Evolutionary conservation across 108 stramenopile species (phyloP).

Genomic region (Cyclotella baltica): DNA sequence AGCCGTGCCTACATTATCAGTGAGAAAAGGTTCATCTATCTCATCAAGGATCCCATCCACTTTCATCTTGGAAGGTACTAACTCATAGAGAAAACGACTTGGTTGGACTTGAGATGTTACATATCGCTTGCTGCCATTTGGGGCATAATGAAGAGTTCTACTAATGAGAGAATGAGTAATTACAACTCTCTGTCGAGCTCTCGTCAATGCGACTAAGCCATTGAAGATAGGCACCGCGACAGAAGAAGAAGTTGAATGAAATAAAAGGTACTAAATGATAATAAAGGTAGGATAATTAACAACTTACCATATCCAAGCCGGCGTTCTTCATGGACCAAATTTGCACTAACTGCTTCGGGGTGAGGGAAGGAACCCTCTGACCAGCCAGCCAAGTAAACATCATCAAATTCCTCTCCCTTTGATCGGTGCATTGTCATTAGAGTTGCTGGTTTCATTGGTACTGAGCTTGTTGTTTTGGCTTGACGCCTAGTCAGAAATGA

Average conservation of each 20-base stretch:
- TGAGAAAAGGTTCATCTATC: constrained; percentile 12
- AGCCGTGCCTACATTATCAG: constrained; percentile 29
- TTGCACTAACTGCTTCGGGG: constrained; percentile 47
- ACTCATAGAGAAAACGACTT: constrained; percentile 64
- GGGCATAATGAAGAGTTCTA: constrained; percentile 39
- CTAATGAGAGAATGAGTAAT: constrained; percentile 60
- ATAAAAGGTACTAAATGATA: not conserved
- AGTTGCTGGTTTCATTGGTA: constrained; percentile 64
- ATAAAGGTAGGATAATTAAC: not conserved
- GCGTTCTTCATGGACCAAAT: constrained; percentile 69
- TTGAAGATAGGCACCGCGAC: too few relatives aligned
- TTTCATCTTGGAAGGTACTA: constrained; percentile 47
- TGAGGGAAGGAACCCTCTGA: constrained; percentile 70
- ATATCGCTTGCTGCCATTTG: constrained; percentile 41
- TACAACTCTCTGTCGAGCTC: constrained; percentile 61
- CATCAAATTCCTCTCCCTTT: constrained; percentile 75
- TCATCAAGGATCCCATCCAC: constrained; percentile 38
- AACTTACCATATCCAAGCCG: constrained; percentile 59
- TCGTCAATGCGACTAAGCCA: constrained; percentile 53
- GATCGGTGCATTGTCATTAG: constrained; percentile 69
- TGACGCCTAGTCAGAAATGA: constrained; percentile 14
- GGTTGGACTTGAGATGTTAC: constrained; percentile 56
- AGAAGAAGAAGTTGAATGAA: not conserved
- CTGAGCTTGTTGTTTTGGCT: not conserved
- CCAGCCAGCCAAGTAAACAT: constrained; percentile 69